Evolutionary conservation across 768 basidiomycete species (phyloP), one percentile per base, ranked within the genome.

Genomic region (Pulveroboletus sp.): DNA sequence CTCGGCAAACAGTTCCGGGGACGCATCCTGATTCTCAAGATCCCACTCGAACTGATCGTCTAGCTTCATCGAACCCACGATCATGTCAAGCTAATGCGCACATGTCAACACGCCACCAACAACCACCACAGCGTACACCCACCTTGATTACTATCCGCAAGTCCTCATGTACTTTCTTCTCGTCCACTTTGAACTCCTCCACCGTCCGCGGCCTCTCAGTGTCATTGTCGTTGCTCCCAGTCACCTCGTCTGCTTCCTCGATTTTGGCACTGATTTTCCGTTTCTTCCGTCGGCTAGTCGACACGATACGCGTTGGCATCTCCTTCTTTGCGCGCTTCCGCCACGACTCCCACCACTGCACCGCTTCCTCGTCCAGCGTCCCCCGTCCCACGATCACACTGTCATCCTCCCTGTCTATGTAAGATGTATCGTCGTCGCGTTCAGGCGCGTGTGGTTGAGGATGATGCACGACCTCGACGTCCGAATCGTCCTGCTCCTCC

Each of bases 11-110:
- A 86, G 83, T 69, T 99, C 96, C 0, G 95, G 94, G 0, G 86
- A 86, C 4, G 89, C 86, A 40, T 78, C 75, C 18, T 74, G 70
- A 49, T 88, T 92, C 57, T 86, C 86, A 33, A 97, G 69, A 66
- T 99, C 95, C 96, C 96, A 99, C 65, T 98, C 96, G 62, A 98
- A 95, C 62, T 93, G 89, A 69, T 99, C 96, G 49, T 92, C 89
- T 21, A 99, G 78, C 67, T 94, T 93, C 73, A 93, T 82, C 7
- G 86, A 83, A 21, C 92, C 95, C 48, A 94, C 86, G 47, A 93
- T 90, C 69, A 98, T 92, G 69, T 98, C 95, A 54, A 99, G 80
- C 93, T 97, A 50, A 35, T 10, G 30, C 6, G 3, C 8, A 6
- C 11, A 26, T n/a, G 15, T 64, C 40, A 61, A 40, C 31, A 44